Conservation (phyloP, 208 protist species). For the Spongospora subterranea region DNA sequence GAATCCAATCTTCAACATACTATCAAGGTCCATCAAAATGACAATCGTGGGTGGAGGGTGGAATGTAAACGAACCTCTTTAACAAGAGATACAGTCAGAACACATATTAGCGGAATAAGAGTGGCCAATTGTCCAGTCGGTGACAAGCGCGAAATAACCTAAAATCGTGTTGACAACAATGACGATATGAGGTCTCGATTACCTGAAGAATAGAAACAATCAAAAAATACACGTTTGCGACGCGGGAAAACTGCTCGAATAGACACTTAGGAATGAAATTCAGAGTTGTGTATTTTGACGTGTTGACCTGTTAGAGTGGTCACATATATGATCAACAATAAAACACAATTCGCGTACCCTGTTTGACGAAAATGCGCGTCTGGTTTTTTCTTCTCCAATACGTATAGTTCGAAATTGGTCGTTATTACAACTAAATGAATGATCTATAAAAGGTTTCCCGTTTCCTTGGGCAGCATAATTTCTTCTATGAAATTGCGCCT, state of each 20-base stretch:
- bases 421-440: too few relatives aligned
- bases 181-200: constrained; percentile 67
- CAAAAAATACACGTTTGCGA: constrained; percentile 95
- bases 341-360: background rate
- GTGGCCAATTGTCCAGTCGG: constrained; percentile 31
- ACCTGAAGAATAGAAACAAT: constrained; percentile 88
- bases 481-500: too few relatives aligned
- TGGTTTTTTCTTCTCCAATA: background rate
- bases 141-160: background rate
- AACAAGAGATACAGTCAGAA: constrained; percentile 11
- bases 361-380: background rate
- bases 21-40: constrained; percentile 5
- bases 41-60: background rate
- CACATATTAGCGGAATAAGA: constrained; percentile 51
- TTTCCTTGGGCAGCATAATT: too few relatives aligned
- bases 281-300: constrained; percentile 63
- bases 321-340: background rate
- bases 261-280: constrained; percentile 94
- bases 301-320: constrained; percentile 74
- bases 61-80: constrained; percentile 19
- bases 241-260: constrained; percentile 92
- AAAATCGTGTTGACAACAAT: background rate
- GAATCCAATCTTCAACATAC: constrained; percentile 46
- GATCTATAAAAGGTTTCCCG: too few relatives aligned
- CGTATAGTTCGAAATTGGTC: background rate